Base-by-base conservation (phyloP, 139 green algal species). In the Chlamydomonas schloesseri region DNA sequence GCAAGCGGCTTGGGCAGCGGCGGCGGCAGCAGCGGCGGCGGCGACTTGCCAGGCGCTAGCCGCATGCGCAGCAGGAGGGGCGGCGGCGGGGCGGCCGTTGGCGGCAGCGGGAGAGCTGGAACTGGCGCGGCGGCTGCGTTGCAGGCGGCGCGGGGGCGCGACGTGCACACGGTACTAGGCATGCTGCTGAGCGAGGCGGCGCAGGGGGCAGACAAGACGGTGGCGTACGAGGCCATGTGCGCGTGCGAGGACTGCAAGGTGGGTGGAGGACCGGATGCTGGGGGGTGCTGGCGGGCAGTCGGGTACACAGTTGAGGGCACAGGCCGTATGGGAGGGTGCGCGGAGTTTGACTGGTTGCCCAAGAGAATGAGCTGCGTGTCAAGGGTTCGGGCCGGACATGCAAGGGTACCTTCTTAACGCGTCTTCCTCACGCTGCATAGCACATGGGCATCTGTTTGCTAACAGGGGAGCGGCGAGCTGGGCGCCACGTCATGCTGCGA, bases 131-230 rank as follows among this genome's bases (percentile, higher is more conserved):
- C 42, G 42, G 42, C 42, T 5, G 42, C 42, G 42, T 8, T 8
- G 42, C 6, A 5, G 42, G 6, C 42, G 8, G 31, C 33, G 36
- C 71, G 74, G 18, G 89, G 89, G 0, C 74, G 33, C 8, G 81
- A 92, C 75, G 73, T 92, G 67, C 78, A 72, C 69, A 84, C 83
- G 53, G 89, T 92, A 28, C 68, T 92, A 53, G 89, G 89, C 36
- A 33, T 92, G n/a, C 71, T 87, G 46, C 72, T 92, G 57, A 68
- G 36, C 21, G 89, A 92, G 74, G 81, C 89, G 26, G 85, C 78
- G 29, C 81, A 80, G 21, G 89, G 89, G 18, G 82, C 58, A 26
- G 86, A 87, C 20, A 81, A 79, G 58, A 67, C 64, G 33, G 69
- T 92, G 36, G 55, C 68, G 13, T 78, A 76, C 10, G 60, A 37